Evolutionary conservation across 2,329 filamentous ascomycete species (phyloP), one percentile per base, ranked within the genome.

Genomic region (Talaromyces amestolkiae): DNA sequence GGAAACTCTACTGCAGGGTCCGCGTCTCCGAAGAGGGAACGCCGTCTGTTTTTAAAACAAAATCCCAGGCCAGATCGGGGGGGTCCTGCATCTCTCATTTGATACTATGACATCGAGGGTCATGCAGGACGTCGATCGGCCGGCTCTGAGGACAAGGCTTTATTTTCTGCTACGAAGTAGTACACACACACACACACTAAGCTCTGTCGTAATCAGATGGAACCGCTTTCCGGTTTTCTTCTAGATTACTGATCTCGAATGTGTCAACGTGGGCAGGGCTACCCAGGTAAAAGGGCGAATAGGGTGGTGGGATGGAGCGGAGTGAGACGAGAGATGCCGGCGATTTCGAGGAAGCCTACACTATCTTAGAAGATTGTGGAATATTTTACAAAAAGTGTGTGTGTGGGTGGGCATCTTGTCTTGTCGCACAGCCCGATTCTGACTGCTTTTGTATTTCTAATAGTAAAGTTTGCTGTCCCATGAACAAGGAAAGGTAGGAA

Each of bases 101-200:
- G 78, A 79, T 77, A 78, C 61, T 72, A 74, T 72, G 72, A 73
- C 64, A 66, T 66, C 59, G 71, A 73, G 75, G 56, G 78, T 80
- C 78, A 80, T 80, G 78, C 78, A 80, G 75, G 74, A 70, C 72
- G 77, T 78, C 76, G 77, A 79, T 79, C 78, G 72, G 73, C 72
- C 74, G 74, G 74, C 72, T 19, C 75, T 71, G 56, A 70, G 75
- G 74, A 72, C 77, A 76, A 71, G 74, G 54, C 54, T 70, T 70
- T 66, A 51, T 37, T 58, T 60, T 43, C 63, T 65, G n/a, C 24
- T 17, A 54, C 43, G 43, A 19, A n/a, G 43, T 47, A 47, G 43
- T 47, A 13, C 31, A 27, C 47, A 43, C 7, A 19, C 43, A 45
- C 19, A 47, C 43, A 47, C n/a, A 47, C 43, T 22, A 7, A 47